Conservation (phyloP, 2,329 filamentous ascomycete genomes). For the Diaporthe sp. region DNA sequence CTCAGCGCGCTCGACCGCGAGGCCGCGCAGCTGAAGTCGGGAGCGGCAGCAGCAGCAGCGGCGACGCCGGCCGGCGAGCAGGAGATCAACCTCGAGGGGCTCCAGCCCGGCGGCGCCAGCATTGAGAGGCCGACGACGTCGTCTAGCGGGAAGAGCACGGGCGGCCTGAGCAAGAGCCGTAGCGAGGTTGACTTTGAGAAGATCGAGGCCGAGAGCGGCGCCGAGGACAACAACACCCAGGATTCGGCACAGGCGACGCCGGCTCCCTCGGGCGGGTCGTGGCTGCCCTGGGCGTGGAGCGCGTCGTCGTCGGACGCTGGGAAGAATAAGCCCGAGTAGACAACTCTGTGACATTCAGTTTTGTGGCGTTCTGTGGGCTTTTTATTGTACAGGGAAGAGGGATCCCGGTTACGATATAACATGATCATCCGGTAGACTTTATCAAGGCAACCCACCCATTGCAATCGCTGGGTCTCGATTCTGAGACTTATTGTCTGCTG, state of each 20-base stretch:
- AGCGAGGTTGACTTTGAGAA: slow-evolving; percentile 93
- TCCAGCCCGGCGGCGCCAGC: background rate
- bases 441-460: slow-evolving; percentile 13
- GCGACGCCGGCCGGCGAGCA: background rate
- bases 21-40: slow-evolving; percentile 71
- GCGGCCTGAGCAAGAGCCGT: slow-evolving; percentile 81
- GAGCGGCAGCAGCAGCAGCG: slow-evolving; percentile 37
- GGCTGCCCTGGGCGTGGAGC: slow-evolving; percentile 66
- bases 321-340: slow-evolving; percentile 47
- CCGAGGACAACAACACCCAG: slow-evolving; percentile 63
- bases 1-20: slow-evolving; percentile 85
- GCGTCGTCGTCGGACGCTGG: slow-evolving; percentile 45
- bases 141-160: slow-evolving; percentile 63
- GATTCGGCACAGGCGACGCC: slow-evolving; percentile 46
- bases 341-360: background rate
- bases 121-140: slow-evolving; percentile 56
- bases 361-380: slow-evolving; percentile 2
- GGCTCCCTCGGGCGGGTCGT: slow-evolving; percentile 51
- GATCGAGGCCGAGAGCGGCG: slow-evolving; percentile 81
- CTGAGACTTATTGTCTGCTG: background rate
- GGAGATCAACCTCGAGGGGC: slow-evolving; percentile 23
- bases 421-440: slow-evolving; percentile 30
- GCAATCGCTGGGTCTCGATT: background rate
- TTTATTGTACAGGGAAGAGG: background rate
- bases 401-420: slow-evolving; percentile 6